Evolutionary conservation across 2,329 filamentous ascomycete species (phyloP).

Genomic region (Diplocarpon rosae): DNA sequence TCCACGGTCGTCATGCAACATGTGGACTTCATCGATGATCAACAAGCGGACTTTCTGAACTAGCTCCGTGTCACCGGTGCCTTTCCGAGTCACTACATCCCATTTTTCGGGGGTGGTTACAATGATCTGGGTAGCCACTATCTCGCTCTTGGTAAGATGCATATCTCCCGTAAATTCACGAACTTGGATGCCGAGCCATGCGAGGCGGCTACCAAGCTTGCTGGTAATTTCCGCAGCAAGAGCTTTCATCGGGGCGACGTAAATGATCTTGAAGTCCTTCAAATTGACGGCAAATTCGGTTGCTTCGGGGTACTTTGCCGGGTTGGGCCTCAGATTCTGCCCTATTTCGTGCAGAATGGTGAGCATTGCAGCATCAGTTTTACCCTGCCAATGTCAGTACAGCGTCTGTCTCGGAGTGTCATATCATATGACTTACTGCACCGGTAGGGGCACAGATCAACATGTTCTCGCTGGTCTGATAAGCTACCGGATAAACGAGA

Average conservation of each 20-base stretch:
- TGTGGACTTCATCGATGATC: slow-evolving; percentile 98
- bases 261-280: slow-evolving; percentile 95
- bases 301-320: slow-evolving; percentile 59
- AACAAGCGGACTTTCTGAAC: slow-evolving; percentile 93
- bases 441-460: slow-evolving; percentile 95
- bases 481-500: slow-evolving; percentile 87
- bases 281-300: slow-evolving; percentile 72
- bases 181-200: slow-evolving; percentile 86
- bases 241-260: slow-evolving; percentile 98
- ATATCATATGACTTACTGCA: slow-evolving; percentile 43
- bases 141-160: slow-evolving; percentile 95
- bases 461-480: slow-evolving; percentile 96
- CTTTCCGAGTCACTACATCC: slow-evolving; percentile 96
- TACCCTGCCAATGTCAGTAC: slow-evolving; percentile 43
- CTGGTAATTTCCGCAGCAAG: slow-evolving; percentile 92
- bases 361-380: slow-evolving; percentile 96
- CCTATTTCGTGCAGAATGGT: slow-evolving; percentile 85
- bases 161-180: slow-evolving; percentile 96
- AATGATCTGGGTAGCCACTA: slow-evolving; percentile 92
- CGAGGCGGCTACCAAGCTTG: slow-evolving; percentile 81
- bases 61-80: slow-evolving; percentile 91
- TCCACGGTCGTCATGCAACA: slow-evolving; percentile 96
- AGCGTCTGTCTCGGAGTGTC: not conserved
- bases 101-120: slow-evolving; percentile 98
- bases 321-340: slow-evolving; percentile 73